Conservation (phyloP, 2,329 filamentous ascomycete species). For the Scedosporium minutisporum region DNA sequence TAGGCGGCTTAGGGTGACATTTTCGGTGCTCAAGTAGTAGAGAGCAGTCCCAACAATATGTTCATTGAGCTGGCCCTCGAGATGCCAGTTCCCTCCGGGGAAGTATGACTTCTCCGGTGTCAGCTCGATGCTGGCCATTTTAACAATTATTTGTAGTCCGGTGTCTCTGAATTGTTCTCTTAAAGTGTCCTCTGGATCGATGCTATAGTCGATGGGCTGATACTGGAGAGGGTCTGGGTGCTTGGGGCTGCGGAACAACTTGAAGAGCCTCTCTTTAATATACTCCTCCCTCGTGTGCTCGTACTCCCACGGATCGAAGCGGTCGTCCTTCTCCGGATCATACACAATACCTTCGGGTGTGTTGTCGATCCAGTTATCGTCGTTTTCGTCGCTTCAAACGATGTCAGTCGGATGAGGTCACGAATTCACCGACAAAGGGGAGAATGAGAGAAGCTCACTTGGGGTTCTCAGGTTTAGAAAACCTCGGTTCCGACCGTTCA, state of each 20-base stretch:
- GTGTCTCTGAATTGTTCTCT: slow-evolving; percentile 18
- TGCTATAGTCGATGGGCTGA: slow-evolving; percentile 12
- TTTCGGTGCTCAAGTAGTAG: slow-evolving; percentile 15
- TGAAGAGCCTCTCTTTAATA: slow-evolving; percentile 11
- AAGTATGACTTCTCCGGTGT: slow-evolving; percentile 41
- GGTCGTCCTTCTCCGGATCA: slow-evolving; percentile 9
- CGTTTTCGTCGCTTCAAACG: slow-evolving; percentile 8
- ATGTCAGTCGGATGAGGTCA: background rate
- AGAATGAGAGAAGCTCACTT: background rate
- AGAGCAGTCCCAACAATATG: slow-evolving; percentile 18
- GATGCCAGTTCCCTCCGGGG: slow-evolving; percentile 34
- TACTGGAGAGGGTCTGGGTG: slow-evolving; percentile 12
- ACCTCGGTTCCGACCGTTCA: background rate
- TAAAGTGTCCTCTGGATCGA: slow-evolving; percentile 9
- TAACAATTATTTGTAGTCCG: slow-evolving; percentile 53
- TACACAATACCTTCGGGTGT: slow-evolving; percentile 19
- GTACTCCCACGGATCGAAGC: background rate
- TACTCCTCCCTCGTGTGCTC: slow-evolving; percentile 10
- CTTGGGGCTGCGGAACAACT: slow-evolving; percentile 10
- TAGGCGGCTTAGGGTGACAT: slow-evolving; percentile 27
- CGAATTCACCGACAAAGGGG: background rate
- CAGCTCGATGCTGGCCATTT: slow-evolving; percentile 51
- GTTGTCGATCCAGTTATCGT: slow-evolving; percentile 11
- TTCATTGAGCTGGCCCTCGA: slow-evolving; percentile 29
- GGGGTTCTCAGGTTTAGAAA: background rate